A percentile compares a stretch with the other conserved stretches of the same genome.
These are phyloP conservation scores for Trametes cinnabarina DNA, from an alignment of 768 basidiomycete genomes.

Conservation along the genomic window DNA sequence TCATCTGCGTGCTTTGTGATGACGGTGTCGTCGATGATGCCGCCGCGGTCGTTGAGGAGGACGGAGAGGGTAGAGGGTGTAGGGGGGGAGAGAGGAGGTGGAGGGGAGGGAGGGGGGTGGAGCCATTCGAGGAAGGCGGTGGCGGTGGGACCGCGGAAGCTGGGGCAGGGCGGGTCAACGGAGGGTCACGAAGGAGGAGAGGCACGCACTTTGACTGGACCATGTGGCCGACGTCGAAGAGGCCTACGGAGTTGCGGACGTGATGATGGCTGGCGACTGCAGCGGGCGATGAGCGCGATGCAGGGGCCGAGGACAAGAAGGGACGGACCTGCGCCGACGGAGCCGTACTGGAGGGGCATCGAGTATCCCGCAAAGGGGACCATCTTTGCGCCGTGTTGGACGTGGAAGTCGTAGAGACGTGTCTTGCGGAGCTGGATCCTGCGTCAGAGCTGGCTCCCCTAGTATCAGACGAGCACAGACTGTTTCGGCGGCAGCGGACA, in stretches of 20 bases:
- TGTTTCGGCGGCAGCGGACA: conserved; percentile 1
- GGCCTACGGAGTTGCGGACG: conserved; percentile 74
- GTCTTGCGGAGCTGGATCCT: conserved; percentile 55
- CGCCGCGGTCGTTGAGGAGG: conserved; percentile 82
- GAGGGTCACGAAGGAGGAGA: background rate
- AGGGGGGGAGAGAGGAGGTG: conserved; percentile 61
- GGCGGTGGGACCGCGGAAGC: conserved; percentile 78
- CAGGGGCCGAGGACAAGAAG: background rate
- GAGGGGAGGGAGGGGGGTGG: conserved; percentile 78
- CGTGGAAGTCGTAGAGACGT: conserved; percentile 85
- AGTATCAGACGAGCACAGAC: background rate
- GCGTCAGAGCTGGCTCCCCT: background rate
- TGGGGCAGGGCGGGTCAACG: conserved; percentile 28
- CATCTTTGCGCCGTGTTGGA: conserved; percentile 85
- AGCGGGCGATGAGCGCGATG: background rate
- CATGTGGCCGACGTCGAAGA: conserved; percentile 99
- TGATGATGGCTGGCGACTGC: conserved; percentile 88
- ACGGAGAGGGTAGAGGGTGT: conserved; percentile 85
- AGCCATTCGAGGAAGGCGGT: conserved; percentile 86
- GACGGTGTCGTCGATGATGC: conserved; percentile 95
- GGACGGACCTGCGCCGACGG: conserved; percentile 70
- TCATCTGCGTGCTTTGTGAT: conserved; percentile 80
- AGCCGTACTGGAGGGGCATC: conserved; percentile 89
- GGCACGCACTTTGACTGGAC: conserved; percentile 77
- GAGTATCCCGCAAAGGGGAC: conserved; percentile 93